Evolutionary conservation across 768 basidiomycete genomes (phyloP).

Genomic region (Russula sp.): DNA sequence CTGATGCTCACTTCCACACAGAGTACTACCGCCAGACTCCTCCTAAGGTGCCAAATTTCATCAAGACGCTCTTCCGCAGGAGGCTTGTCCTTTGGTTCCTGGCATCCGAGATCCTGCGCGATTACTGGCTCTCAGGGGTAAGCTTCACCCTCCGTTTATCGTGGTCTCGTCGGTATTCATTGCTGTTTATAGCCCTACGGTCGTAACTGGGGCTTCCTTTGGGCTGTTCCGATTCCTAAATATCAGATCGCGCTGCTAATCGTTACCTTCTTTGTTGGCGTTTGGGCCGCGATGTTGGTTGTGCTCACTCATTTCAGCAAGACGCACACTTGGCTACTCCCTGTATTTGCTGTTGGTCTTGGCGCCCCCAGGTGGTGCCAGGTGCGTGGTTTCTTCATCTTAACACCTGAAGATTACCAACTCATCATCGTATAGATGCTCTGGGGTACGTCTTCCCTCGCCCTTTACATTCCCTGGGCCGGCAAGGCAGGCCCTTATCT

Average conservation of each 20-base stretch:
- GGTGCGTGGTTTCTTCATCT: constrained; percentile 33
- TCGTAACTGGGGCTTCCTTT: constrained; percentile 92
- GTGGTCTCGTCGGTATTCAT: neutral
- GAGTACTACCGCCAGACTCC: constrained; percentile 91
- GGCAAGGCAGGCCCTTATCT: constrained; percentile 82
- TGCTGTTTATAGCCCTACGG: constrained; percentile 63
- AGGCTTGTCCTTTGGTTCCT: constrained; percentile 96
- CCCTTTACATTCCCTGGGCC: constrained; percentile 91
- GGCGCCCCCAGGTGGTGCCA: constrained; percentile 96
- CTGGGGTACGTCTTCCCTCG: constrained; percentile 93
- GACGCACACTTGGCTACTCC: constrained; percentile 91
- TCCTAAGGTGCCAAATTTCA: constrained; percentile 90
- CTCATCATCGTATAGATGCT: constrained; percentile 50
- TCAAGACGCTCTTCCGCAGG: constrained; percentile 81
- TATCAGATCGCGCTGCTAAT: constrained; percentile 81
- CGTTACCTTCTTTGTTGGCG: constrained; percentile 75
- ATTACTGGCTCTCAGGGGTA: constrained; percentile 87
- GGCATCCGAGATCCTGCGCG: constrained; percentile 84
- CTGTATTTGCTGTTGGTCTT: constrained; percentile 92
- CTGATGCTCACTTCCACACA: constrained; percentile 28
- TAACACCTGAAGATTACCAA: neutral
- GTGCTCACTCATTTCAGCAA: constrained; percentile 84
- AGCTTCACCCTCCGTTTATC: constrained; percentile 29
- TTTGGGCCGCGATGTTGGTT: constrained; percentile 73
- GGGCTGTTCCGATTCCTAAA: constrained; percentile 75